These are phyloP conservation scores for Talaromyces sp. DNA, from an alignment of 2,329 filamentous ascomycete genomes.

Conservation along the genomic window DNA sequence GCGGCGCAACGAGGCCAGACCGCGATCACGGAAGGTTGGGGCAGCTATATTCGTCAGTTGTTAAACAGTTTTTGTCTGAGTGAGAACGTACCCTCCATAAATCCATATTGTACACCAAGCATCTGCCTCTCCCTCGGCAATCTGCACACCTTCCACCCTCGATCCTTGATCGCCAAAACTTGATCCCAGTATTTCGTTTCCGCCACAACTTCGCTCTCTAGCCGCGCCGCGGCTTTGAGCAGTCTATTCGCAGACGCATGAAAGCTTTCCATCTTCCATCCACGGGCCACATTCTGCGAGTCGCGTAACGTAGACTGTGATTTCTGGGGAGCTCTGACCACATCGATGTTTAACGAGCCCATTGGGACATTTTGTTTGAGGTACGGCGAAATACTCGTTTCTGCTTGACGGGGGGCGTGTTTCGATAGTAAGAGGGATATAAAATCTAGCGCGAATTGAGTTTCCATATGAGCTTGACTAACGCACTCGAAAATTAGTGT, in stretches of 20 bases:
- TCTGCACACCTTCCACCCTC: slow-evolving; percentile 81
- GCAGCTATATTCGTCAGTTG: slow-evolving; percentile 40
- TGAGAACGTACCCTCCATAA: slow-evolving; percentile 59
- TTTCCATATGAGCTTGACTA: slow-evolving; percentile 46
- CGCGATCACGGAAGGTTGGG: slow-evolving; percentile 61
- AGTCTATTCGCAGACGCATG: slow-evolving; percentile 71
- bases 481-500: slow-evolving; percentile 13
- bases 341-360: slow-evolving; percentile 69
- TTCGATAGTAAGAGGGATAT: slow-evolving; percentile 81
- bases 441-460: slow-evolving; percentile 71
- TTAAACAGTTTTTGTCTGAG: too few relatives aligned
- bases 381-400: slow-evolving; percentile 65
- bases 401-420: slow-evolving; percentile 67
- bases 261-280: slow-evolving; percentile 76
- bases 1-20: slow-evolving; percentile 75
- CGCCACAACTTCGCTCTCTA: slow-evolving; percentile 72
- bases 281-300: slow-evolving; percentile 53
- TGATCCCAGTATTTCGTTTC: slow-evolving; percentile 90
- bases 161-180: slow-evolving; percentile 73
- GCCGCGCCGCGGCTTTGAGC: slow-evolving; percentile 64
- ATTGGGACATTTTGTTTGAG: slow-evolving; percentile 69
- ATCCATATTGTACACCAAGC: slow-evolving; percentile 84
- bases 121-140: slow-evolving; percentile 69
- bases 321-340: slow-evolving; percentile 59
- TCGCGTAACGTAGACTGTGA: slow-evolving; percentile 56